These are phyloP conservation scores for Acorus calamus DNA, from an alignment of 106 monocot genomes.

Conservation along the genomic window DNA sequence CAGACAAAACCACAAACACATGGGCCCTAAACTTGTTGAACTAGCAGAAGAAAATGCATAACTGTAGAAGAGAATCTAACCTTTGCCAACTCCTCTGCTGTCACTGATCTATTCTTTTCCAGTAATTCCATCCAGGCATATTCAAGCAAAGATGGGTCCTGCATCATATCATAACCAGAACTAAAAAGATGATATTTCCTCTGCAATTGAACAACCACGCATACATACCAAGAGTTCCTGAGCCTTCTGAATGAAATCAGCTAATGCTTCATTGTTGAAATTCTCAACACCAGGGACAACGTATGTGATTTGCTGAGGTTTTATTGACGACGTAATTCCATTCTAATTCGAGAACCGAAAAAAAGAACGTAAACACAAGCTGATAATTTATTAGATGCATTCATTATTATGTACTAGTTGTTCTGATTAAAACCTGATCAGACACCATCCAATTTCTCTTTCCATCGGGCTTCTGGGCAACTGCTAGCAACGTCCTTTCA, in stretches of 20 bases:
- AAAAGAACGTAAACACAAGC: neutral
- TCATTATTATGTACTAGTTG: constrained; percentile 29
- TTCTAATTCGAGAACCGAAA: constrained; percentile 45
- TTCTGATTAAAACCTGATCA: constrained; percentile 86
- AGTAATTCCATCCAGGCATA: constrained; percentile 88
- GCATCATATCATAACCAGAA: constrained; percentile 3
- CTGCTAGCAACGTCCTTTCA: constrained; percentile 68
- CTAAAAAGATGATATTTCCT: neutral
- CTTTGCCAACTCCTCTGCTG: constrained; percentile 78
- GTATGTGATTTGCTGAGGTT: constrained; percentile 86
- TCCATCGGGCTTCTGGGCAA: constrained; percentile 85
- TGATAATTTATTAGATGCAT: constrained; percentile 10
- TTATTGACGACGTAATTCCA: constrained; percentile 73
- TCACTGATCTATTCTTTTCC: constrained; percentile 59
- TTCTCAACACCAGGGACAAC: constrained; percentile 69
- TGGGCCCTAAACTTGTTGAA: too few relatives aligned
- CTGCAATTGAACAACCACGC: neutral
- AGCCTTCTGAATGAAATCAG: constrained; percentile 65
- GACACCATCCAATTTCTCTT: constrained; percentile 98
- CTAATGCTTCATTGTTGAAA: constrained; percentile 49
- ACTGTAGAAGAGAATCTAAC: constrained; percentile 16
- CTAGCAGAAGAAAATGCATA: too few relatives aligned
- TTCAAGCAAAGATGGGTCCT: constrained; percentile 89
- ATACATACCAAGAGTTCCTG: constrained; percentile 60
- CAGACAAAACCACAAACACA: too few relatives aligned